These are phyloP conservation scores for Panus rudis DNA, from an alignment of 768 basidiomycete species.

Conservation along the genomic window DNA sequence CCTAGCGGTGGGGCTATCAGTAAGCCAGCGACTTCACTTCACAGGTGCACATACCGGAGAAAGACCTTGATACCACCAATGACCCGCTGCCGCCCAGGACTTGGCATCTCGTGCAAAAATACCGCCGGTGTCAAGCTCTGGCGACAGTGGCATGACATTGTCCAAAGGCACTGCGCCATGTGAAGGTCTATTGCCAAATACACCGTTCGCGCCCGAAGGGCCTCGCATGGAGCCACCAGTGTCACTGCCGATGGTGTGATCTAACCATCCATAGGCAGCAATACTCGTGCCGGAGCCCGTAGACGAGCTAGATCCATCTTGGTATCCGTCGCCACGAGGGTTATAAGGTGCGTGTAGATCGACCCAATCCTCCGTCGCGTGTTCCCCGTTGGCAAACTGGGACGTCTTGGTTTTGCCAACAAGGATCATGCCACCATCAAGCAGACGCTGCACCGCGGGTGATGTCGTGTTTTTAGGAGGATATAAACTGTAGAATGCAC, in stretches of 20 bases:
- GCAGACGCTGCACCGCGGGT: constrained; percentile 36
- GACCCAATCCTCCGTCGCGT: constrained; percentile 26
- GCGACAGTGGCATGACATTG: constrained; percentile 25
- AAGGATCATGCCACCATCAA: constrained; percentile 41
- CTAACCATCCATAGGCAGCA: constrained; percentile 23
- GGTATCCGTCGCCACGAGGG: constrained; percentile 26
- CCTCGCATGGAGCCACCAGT: constrained; percentile 26
- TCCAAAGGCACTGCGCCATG: constrained; percentile 21
- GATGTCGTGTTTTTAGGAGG: constrained; percentile 30
- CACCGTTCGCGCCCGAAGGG: constrained; percentile 23
- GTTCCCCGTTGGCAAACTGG: constrained; percentile 43
- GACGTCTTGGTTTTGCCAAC: constrained; percentile 50
- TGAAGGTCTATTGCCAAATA: constrained; percentile 23
- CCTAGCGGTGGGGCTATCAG: constrained; percentile 10
- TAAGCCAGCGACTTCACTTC: not conserved
- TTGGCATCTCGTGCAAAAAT: constrained; percentile 24
- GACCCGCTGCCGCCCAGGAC: constrained; percentile 18
- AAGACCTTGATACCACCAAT: constrained; percentile 25
- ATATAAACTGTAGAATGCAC: constrained; percentile 29
- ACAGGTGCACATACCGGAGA: constrained; percentile 11
- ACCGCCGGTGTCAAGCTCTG: constrained; percentile 21
- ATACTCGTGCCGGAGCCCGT: constrained; percentile 21
- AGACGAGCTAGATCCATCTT: constrained; percentile 24
- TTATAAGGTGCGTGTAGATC: constrained; percentile 26
- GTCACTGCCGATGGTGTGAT: constrained; percentile 24